phyloP scores from a whole-genome alignment of 352 stramenopile genomes.

The Phytophthora pseudosyringae region DNA sequence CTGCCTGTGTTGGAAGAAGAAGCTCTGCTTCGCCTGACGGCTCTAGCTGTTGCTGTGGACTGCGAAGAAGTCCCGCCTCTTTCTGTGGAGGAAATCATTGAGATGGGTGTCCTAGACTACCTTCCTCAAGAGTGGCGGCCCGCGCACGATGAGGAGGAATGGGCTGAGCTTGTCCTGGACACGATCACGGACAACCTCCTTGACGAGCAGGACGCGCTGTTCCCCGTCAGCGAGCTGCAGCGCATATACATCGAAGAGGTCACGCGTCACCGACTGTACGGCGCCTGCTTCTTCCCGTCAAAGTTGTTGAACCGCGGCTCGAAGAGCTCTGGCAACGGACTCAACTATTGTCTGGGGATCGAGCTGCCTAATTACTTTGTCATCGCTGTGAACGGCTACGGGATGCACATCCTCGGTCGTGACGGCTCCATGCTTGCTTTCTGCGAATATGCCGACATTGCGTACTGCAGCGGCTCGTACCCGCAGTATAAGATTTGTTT shows the following conservation, averaged over 20 bases:
- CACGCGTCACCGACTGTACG: constrained; percentile 84
- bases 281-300: constrained; percentile 88
- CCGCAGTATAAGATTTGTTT: constrained; percentile 77
- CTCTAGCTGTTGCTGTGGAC: constrained; percentile 86
- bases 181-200: constrained; percentile 61
- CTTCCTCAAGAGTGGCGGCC: constrained; percentile 80
- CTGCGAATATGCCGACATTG: constrained; percentile 72
- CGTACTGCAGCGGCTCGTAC: constrained; percentile 59
- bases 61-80: constrained; percentile 61
- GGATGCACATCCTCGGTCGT: constrained; percentile 91
- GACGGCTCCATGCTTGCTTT: constrained; percentile 68
- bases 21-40: constrained; percentile 74
- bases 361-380: constrained; percentile 89
- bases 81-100: constrained; percentile 64
- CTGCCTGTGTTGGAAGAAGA: constrained; percentile 84
- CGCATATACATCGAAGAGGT: constrained; percentile 87
- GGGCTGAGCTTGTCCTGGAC: constrained; percentile 77
- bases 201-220: constrained; percentile 46
- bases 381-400: constrained; percentile 89
- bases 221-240: constrained; percentile 67
- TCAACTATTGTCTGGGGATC: constrained; percentile 45
- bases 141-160: constrained; percentile 78
- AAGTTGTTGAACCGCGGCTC: constrained; percentile 57
- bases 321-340: constrained; percentile 35
- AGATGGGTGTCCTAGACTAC: constrained; percentile 87